Evolutionary conservation across 352 stramenopile species (phyloP).

Genomic region (Thraustochytrium sp.): DNA sequence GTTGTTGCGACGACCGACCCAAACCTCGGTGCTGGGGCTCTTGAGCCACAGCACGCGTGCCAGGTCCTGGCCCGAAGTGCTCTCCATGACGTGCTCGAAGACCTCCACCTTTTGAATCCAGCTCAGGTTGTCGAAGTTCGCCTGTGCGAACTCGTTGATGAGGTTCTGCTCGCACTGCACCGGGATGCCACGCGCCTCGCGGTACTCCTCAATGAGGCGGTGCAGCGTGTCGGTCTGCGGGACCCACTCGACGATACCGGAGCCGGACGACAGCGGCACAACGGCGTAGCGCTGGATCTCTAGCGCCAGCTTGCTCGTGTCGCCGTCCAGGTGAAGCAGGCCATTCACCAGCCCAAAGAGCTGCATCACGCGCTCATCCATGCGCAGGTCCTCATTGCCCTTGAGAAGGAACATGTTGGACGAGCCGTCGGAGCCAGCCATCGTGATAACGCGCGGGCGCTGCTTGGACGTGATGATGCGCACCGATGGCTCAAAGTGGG

Average conservation of each 20-base stretch:
- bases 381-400: constrained; percentile 96
- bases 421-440: constrained; percentile 89
- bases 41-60: constrained; percentile 99
- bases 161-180: constrained; percentile 90
- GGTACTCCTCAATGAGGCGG: constrained; percentile 89
- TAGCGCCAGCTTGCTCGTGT: constrained; percentile 35
- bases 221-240: constrained; percentile 96
- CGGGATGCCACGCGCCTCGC: constrained; percentile 71
- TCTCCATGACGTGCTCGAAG: constrained; percentile 75
- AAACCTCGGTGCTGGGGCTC: constrained; percentile 94
- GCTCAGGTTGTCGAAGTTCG: constrained; percentile 90
- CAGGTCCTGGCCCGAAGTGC: constrained; percentile 69
- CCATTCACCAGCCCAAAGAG: constrained; percentile 96
- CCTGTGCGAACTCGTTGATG: constrained; percentile 85
- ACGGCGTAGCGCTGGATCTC: constrained; percentile 94
- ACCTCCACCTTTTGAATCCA: constrained; percentile 97
- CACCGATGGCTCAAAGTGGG: constrained; percentile 81
- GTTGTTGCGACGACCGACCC: constrained; percentile 93
- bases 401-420: constrained; percentile 99
- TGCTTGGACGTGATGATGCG: constrained; percentile 97
- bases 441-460: constrained; percentile 90
- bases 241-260: constrained; percentile 94
- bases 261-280: constrained; percentile 91
- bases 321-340: constrained; percentile 79
- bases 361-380: constrained; percentile 99